These are phyloP conservation scores for Tricholoma saponaceum DNA, from an alignment of 768 basidiomycete species.

Conservation along the genomic window DNA sequence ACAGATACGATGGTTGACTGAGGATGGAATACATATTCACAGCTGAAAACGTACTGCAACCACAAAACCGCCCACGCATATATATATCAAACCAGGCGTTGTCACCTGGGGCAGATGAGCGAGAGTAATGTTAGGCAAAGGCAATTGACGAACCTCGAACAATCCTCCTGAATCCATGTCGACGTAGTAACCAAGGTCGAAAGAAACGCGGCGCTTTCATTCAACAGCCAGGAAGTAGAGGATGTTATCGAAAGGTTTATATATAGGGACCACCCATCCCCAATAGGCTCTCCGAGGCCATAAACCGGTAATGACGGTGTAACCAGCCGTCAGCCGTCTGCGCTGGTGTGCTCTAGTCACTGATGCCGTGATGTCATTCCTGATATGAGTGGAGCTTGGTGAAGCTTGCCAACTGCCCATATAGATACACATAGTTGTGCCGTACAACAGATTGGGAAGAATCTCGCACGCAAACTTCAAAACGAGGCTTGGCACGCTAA, in stretches of 20 bases:
- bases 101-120: constrained; percentile 42
- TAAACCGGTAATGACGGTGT: not conserved
- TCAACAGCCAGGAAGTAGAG: not conserved
- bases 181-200: not conserved
- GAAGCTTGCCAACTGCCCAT: no score
- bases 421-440: no score
- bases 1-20: not conserved
- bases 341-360: no score
- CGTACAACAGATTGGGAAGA: no score
- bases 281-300: not conserved
- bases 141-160: constrained; percentile 26
- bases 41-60: constrained; percentile 6
- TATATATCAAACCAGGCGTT: constrained; percentile 51
- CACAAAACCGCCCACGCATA: constrained; percentile 51
- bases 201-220: not conserved
- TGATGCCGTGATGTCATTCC: no score
- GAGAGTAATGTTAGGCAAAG: constrained; percentile 10
- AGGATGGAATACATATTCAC: not conserved
- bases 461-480: no score
- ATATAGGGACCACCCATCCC: not conserved
- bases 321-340: no score
- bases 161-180: constrained; percentile 11
- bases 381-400: no score
- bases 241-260: not conserved
- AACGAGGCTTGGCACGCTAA: no score